Evolutionary conservation across 257 asterid genomes (phyloP).

Genomic region (Plectranthus barbatus): DNA sequence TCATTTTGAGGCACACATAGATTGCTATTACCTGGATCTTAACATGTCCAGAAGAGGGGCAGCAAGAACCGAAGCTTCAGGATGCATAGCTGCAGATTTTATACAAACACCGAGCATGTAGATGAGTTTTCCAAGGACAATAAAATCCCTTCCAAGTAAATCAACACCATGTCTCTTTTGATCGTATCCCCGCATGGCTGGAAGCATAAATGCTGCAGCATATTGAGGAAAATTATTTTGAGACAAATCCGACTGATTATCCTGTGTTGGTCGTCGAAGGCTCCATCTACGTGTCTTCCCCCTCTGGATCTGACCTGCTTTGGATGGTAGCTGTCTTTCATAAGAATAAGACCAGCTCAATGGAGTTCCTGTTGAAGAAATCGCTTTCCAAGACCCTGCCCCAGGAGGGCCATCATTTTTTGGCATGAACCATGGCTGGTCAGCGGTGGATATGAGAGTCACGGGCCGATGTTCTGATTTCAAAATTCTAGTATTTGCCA

Average conservation of each 20-base stretch:
- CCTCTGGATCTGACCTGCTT: slow-evolving; percentile 40
- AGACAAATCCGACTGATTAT: slow-evolving; percentile 37
- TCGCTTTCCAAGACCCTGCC: slow-evolving; percentile 80
- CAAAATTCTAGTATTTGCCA: slow-evolving; percentile 47
- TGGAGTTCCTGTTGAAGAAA: slow-evolving; percentile 56
- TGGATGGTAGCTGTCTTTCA: slow-evolving; percentile 79
- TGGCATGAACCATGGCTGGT: slow-evolving; percentile 80
- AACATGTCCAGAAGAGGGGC: slow-evolving; percentile 84
- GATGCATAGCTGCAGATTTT: slow-evolving; percentile 92
- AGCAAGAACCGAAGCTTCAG: slow-evolving; percentile 87
- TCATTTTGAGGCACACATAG: slow-evolving; percentile 5
- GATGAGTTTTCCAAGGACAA: slow-evolving; percentile 80
- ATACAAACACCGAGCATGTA: slow-evolving; percentile 91
- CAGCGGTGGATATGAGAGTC: slow-evolving; percentile 45
- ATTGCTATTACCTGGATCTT: slow-evolving; percentile 51
- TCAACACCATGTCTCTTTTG: slow-evolving; percentile 90
- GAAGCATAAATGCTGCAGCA: slow-evolving; percentile 95
- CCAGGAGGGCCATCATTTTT: slow-evolving; percentile 62
- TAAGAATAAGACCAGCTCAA: slow-evolving; percentile 82
- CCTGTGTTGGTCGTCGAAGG: slow-evolving; percentile 33
- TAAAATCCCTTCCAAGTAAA: slow-evolving; percentile 74
- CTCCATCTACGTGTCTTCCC: slow-evolving; percentile 83
- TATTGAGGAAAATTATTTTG: slow-evolving; percentile 75
- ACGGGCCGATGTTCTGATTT: slow-evolving; percentile 29
- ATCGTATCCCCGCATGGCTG: slow-evolving; percentile 83